A percentile compares a stretch with the other conserved stretches of the same genome.
These are phyloP conservation scores for Verticillium dahliae DNA, from an alignment of 2,329 filamentous ascomycete species.

Conservation along the genomic window DNA sequence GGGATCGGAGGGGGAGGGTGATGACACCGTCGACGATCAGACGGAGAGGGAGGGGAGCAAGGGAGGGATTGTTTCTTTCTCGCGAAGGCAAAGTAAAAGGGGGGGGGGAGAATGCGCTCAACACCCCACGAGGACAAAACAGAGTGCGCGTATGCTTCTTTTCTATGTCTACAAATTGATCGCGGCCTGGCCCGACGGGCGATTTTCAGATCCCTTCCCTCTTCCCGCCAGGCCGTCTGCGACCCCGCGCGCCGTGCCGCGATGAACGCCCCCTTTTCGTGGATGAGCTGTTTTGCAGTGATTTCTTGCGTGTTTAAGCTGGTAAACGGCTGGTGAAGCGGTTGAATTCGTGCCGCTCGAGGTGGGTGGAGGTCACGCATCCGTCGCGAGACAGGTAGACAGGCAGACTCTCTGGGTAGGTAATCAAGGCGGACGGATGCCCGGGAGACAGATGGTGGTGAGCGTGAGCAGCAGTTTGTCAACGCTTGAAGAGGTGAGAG, in stretches of 20 bases:
- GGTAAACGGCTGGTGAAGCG: background rate
- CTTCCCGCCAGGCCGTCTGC: background rate
- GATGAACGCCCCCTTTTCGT: background rate
- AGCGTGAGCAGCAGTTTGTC: no score
- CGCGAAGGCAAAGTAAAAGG: no score
- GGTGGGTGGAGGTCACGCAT: background rate
- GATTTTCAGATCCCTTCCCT: background rate
- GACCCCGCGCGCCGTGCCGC: background rate
- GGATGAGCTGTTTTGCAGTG: background rate
- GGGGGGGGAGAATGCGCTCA: no score
- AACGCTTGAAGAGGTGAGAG: background rate
- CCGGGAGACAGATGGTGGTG: no score
- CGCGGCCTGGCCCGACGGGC: background rate
- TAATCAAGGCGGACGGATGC: no score
- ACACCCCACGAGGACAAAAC: no score
- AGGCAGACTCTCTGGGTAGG: background rate
- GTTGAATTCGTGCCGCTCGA: background rate
- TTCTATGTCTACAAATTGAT: background rate
- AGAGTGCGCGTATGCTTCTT: background rate
- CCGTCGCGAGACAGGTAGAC: background rate
- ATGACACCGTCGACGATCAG: no score
- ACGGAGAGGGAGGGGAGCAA: no score
- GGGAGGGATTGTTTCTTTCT: no score
- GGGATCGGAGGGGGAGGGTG: no score
- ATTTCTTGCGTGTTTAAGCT: background rate